These are phyloP conservation scores for Thelonectria discophora DNA, from an alignment of 2,329 filamentous ascomycete genomes.

Conservation along the genomic window DNA sequence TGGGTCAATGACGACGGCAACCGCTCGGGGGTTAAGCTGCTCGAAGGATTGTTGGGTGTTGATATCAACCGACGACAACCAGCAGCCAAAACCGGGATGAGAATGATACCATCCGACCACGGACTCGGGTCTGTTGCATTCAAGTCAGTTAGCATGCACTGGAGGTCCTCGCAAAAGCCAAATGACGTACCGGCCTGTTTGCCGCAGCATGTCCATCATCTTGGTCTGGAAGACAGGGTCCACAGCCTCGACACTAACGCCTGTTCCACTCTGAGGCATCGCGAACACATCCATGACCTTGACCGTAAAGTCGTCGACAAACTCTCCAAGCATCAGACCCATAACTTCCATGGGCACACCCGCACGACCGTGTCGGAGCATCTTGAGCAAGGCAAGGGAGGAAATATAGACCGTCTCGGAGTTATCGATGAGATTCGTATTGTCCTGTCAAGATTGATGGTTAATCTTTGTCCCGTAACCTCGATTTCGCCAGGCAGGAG, in stretches of 20 bases:
- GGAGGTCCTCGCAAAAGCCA: background rate
- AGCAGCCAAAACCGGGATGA: constrained; percentile 98
- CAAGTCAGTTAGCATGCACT: constrained; percentile 27
- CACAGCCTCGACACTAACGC: constrained; percentile 97
- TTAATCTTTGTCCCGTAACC: constrained; percentile 20
- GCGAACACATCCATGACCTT: constrained; percentile 98
- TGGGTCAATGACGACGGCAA: constrained; percentile 96
- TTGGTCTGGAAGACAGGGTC: constrained; percentile 99
- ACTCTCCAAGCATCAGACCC: constrained; percentile 98
- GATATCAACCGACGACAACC: constrained; percentile 98
- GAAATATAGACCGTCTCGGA: constrained; percentile 99
- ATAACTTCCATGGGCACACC: constrained; percentile 99
- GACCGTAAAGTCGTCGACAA: constrained; percentile 98
- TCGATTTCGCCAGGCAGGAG: constrained; percentile 13
- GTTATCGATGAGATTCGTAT: constrained; percentile 93
- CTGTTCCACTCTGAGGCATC: constrained; percentile 98
- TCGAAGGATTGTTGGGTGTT: constrained; percentile 99
- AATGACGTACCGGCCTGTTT: constrained; percentile 83
- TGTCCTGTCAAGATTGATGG: constrained; percentile 69
- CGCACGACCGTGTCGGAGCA: constrained; percentile 95
- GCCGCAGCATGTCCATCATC: constrained; percentile 99
- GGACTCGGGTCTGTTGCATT: constrained; percentile 78
- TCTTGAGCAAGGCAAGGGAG: constrained; percentile 95
- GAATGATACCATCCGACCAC: constrained; percentile 99
- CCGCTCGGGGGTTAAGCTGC: constrained; percentile 94